Base-by-base conservation (phyloP, 768 basidiomycete genomes). In the Podaxis rugospora region DNA sequence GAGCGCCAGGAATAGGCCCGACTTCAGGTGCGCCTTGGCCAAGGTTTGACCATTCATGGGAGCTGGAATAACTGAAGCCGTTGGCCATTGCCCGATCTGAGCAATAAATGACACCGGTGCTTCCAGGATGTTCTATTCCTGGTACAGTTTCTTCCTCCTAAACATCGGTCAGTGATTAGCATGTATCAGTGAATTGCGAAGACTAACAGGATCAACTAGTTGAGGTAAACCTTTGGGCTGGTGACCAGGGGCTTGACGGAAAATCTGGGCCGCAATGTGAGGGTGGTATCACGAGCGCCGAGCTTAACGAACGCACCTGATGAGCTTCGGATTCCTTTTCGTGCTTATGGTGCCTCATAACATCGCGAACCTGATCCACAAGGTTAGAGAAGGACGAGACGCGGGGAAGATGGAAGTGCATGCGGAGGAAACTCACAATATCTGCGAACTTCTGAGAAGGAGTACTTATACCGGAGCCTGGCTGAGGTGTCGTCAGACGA, bases 81-180 rank as follows among this genome's bases (percentile, higher is more conserved):
- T 97, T 96, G 10, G 93, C 93, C 78, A 93, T 92, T n/a, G 94
- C 92, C 61, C 94, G 87, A 69, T 95, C 92, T 1, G 91, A 93
- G 73, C 93, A 95, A 71, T 95, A 97, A 68, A 95, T 83, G 23
- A 82, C 82, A 51, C 81, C 82, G 35, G 82, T 83, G 67, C 80
- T 81, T 49, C 82, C 81, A 53, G 92, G 92, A 69, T 92, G 91
- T 69, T 87, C 82, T 67, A 92, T 91, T 52, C 92, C 93, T 18
- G 93, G 93, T 3, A 95, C 86, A 0, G 93, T 93, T 75, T 95
- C 93, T 67, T 95, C 93, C 66, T 92, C 89, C 82, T 90, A 61
- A 16, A 52, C 59, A n/a, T 2, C 18, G n/a, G 32, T 61, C 13
- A 55, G 18, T n/a, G 39, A 14, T 62, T 25, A 39, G 60, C 64